Evolutionary conservation across 352 stramenopile species (phyloP).

Genomic region (Plasmopara muralis): DNA sequence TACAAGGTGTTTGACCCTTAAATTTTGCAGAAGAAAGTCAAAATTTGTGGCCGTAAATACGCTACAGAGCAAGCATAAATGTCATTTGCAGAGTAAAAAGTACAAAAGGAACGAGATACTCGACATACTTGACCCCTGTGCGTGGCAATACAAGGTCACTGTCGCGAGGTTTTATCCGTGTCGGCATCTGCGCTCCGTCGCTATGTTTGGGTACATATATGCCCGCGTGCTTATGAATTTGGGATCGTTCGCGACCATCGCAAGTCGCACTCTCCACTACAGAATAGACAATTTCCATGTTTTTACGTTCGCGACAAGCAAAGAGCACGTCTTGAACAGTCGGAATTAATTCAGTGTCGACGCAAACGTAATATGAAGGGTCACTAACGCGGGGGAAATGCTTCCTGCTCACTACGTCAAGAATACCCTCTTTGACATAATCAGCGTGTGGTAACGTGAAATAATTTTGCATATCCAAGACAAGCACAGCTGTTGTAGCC

Average conservation of each 20-base stretch:
- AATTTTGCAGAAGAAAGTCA: conserved; percentile 85
- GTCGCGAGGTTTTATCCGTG: conserved; percentile 31
- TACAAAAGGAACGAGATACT: neutral
- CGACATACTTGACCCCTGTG: conserved; percentile 62
- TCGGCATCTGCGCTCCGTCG: conserved; percentile 65
- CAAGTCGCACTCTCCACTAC: conserved; percentile 83
- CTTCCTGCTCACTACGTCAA: conserved; percentile 4
- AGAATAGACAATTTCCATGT: conserved; percentile 85
- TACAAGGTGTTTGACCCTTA: conserved; percentile 81
- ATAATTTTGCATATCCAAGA: conserved; percentile 71
- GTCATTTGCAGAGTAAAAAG: neutral
- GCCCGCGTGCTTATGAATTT: conserved; percentile 83
- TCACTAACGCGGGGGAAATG: conserved; percentile 4
- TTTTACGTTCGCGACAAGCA: conserved; percentile 38
- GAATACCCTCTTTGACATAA: conserved; percentile 5
- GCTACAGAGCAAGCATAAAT: conserved; percentile 23
- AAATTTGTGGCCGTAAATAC: conserved; percentile 86
- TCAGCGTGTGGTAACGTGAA: conserved; percentile 31
- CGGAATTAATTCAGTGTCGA: conserved; percentile 46
- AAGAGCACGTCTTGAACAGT: conserved; percentile 57
- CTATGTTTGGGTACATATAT: conserved; percentile 63
- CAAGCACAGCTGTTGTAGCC: conserved; percentile 47
- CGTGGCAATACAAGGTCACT: conserved; percentile 83
- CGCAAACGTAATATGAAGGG: conserved; percentile 38
- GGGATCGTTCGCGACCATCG: conserved; percentile 76